These are phyloP conservation scores for Kwoniella heveanensis DNA, from an alignment of 768 basidiomycete species.

Conservation along the genomic window DNA sequence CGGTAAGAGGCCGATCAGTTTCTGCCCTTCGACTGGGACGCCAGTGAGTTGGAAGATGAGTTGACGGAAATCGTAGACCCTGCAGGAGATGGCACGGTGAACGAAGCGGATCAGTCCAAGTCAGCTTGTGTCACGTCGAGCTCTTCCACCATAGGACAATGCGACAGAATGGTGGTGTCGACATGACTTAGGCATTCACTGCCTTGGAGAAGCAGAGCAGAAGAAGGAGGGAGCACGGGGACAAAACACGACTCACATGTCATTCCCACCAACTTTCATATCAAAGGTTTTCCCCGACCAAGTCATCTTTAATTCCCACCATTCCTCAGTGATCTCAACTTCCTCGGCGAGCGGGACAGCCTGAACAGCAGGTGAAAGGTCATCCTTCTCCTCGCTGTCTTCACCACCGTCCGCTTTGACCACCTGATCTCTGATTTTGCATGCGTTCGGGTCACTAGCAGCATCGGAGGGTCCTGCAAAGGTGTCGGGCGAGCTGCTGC, in stretches of 20 bases:
- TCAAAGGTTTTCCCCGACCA: constrained; percentile 71
- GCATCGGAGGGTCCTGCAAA: neutral
- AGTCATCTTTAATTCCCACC: constrained; percentile 63
- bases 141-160: too few relatives aligned
- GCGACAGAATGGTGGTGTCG: too few relatives aligned
- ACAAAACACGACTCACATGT: constrained; percentile 61
- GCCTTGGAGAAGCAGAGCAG: too few relatives aligned
- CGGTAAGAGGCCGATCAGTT: constrained; percentile 74
- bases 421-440: neutral
- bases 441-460: neutral
- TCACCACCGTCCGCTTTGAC: neutral
- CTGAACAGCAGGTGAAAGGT: constrained; percentile 4
- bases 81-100: constrained; percentile 45
- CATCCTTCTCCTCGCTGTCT: constrained; percentile 2
- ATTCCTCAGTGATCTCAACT: constrained; percentile 34
- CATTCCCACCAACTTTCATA: constrained; percentile 73
- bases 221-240: neutral
- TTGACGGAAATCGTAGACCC: constrained; percentile 78
- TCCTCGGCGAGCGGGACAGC: constrained; percentile 19
- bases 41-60: constrained; percentile 68
- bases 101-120: neutral
- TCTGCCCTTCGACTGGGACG: constrained; percentile 82
- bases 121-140: too few relatives aligned
- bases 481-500: neutral
- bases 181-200: too few relatives aligned